phyloP scores from a whole-genome alignment of 805 yeast genomes.

The Candida palmyrensis region DNA sequence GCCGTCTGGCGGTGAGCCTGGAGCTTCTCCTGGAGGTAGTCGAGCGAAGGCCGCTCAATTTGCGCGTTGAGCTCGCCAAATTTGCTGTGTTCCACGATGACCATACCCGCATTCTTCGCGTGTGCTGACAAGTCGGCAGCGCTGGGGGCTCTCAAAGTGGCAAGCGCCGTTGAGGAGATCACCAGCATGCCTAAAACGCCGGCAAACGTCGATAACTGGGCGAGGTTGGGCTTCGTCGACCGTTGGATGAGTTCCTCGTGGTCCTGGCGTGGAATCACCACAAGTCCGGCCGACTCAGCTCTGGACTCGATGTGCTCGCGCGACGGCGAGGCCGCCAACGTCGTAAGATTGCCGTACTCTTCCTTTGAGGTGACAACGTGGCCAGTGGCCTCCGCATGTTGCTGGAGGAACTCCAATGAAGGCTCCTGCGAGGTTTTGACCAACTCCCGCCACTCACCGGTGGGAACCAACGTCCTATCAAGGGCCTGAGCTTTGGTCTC shows the following conservation, averaged over 20 bases:
- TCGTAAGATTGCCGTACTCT: conserved; percentile 10
- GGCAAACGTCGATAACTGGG: conserved; percentile 7
- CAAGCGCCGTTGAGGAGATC: conserved; percentile 1
- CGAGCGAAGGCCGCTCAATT: conserved; percentile 15
- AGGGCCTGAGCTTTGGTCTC: conserved; percentile 10
- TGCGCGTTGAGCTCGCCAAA: conserved; percentile 2
- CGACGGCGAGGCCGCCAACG: conserved; percentile 10
- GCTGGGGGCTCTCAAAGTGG: conserved; percentile 6
- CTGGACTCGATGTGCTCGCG: conserved; percentile 11
- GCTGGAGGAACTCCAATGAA: conserved; percentile 24
- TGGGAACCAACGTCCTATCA: conserved; percentile 17
- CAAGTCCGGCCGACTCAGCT: conserved; percentile 7
- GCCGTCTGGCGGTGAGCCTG: conserved; percentile 7
- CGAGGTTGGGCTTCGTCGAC: conserved; percentile 10
- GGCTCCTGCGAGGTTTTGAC: conserved; percentile 15
- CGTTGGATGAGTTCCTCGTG: conserved; percentile 12
- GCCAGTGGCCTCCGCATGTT: conserved; percentile 23
- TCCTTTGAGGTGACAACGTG: conserved; percentile 9
- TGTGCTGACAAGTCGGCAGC: conserved; percentile 5
- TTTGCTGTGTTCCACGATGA: conserved; percentile 6
- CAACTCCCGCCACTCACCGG: conserved; percentile 8
- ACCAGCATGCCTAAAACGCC: conserved; percentile 4
- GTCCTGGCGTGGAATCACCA: conserved; percentile 12
- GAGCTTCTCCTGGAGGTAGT: conserved; percentile 11
- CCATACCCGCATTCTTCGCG: conserved; percentile 6